These are phyloP conservation scores for Borovskyia barvae DNA, from an alignment of 208 protist genomes.

Conservation along the genomic window DNA sequence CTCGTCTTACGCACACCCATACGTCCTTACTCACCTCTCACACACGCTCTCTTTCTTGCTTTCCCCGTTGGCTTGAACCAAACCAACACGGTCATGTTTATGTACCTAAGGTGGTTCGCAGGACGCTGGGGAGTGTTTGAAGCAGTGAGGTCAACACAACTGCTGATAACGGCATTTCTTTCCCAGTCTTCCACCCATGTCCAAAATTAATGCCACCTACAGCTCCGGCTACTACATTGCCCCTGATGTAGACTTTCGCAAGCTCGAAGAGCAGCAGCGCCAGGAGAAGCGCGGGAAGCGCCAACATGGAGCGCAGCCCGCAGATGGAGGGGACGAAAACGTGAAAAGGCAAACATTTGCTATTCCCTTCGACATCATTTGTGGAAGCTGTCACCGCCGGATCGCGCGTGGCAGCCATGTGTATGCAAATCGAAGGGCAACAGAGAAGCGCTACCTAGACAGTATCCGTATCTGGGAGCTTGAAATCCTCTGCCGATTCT, in stretches of 20 bases:
- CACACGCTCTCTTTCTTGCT: too few relatives aligned
- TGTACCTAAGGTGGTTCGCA: too few relatives aligned
- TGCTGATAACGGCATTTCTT: too few relatives aligned
- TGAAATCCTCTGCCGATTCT: conserved; percentile 77
- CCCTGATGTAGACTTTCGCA: conserved; percentile 79
- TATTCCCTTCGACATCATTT: conserved; percentile 81
- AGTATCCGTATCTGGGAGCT: conserved; percentile 77
- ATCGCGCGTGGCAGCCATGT: conserved; percentile 81
- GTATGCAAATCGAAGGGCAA: conserved; percentile 73
- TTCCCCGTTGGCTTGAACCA: not conserved
- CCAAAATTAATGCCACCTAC: conserved; percentile 89
- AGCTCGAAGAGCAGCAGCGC: conserved; percentile 67
- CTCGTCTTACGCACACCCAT: too few relatives aligned
- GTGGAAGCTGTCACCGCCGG: conserved; percentile 59
- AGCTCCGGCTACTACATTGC: conserved; percentile 83
- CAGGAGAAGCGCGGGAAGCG: conserved; percentile 47
- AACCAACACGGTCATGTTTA: too few relatives aligned
- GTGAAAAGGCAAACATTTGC: conserved; percentile 80
- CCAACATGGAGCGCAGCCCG: conserved; percentile 9
- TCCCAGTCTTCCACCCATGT: conserved; percentile 33
- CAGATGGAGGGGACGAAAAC: conserved; percentile 22
- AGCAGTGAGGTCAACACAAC: too few relatives aligned
- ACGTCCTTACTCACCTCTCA: not conserved
- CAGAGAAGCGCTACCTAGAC: conserved; percentile 56
- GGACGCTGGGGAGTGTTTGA: too few relatives aligned